A percentile compares a stretch with the other conserved stretches of the same genome.
phyloP scores from a whole-genome alignment of 164 flowering plant species.

The Sextonia rubra region DNA sequence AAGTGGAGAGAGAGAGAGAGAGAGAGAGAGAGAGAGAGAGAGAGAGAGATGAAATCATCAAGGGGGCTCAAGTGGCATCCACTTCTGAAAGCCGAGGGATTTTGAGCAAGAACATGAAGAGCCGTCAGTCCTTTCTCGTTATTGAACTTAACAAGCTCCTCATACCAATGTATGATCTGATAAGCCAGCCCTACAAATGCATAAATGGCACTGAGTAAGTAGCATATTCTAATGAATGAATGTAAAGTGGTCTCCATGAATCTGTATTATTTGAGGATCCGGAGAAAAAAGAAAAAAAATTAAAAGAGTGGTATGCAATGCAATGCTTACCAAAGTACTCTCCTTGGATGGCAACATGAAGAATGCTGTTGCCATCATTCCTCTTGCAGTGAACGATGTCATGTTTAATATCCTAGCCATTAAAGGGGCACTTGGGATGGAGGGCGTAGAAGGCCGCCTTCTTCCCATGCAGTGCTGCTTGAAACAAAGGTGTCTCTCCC shows the following conservation, averaged over 20 bases:
- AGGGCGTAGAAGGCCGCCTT: conserved; percentile 12
- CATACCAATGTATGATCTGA: conserved; percentile 8
- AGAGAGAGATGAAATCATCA: not conserved
- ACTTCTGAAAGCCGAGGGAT: conserved; percentile 8
- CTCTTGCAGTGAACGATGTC: conserved; percentile 8
- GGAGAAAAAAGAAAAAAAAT: not conserved
- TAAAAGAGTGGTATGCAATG: not conserved
- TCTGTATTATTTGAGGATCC: not conserved
- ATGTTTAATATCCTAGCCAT: fast-evolving
- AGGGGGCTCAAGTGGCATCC: not conserved
- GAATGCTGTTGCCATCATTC: conserved; percentile 21
- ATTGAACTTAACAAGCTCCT: not conserved
- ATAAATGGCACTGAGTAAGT: not conserved
- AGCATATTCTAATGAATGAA: too few relatives aligned
- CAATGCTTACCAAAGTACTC: conserved; percentile 17
- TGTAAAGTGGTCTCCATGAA: not conserved
- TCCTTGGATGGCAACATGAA: conserved; percentile 16
- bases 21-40: not conserved
- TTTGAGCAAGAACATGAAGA: conserved; percentile 15
- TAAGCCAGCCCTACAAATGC: conserved; percentile 13
- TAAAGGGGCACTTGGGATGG: not conserved
- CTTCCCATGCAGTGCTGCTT: conserved; percentile 19
- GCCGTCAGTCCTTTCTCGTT: conserved; percentile 3
- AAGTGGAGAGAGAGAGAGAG: not conserved
- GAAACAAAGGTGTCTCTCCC: conserved; percentile 21